These are phyloP conservation scores for Ophiognomonia clavigignenti-juglandacearum DNA, from an alignment of 2,329 filamentous ascomycete species.

Conservation along the genomic window DNA sequence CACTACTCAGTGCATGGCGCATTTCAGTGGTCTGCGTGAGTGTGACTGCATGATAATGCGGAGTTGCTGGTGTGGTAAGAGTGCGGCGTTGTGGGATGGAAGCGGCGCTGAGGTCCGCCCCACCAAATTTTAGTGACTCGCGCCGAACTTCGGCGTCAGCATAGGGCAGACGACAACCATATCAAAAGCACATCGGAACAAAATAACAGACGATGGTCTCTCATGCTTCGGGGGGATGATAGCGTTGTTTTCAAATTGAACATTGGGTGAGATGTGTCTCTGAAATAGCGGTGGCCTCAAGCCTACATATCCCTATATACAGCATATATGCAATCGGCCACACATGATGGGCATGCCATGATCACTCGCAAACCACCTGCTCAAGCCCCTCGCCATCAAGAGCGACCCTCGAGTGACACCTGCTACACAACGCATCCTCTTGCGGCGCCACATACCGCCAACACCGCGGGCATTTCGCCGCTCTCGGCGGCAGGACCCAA, in stretches of 20 bases:
- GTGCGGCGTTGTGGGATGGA: not conserved
- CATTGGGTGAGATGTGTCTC: too few species aligned
- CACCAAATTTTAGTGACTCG: constrained; percentile 9
- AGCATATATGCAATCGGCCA: too few species aligned
- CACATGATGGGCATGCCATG: too few species aligned
- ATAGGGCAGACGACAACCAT: not conserved
- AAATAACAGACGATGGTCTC: too few species aligned
- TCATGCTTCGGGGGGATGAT: too few species aligned
- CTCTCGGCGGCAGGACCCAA: constrained; percentile 42
- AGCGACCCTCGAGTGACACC: constrained; percentile 65
- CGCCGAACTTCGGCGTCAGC: constrained; percentile 11
- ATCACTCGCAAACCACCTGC: too few species aligned
- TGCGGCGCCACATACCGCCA: constrained; percentile 78
- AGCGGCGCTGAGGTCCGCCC: constrained; percentile 1
- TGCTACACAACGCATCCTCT: constrained; percentile 62
- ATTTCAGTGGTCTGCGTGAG: constrained; percentile 5
- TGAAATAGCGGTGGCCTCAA: too few species aligned
- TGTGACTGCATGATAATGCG: not conserved
- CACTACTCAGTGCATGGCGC: constrained; percentile 10
- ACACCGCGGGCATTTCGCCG: constrained; percentile 77
- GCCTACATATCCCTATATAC: too few species aligned
- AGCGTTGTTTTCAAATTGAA: too few species aligned
- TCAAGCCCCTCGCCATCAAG: too few species aligned
- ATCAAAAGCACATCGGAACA: too few species aligned
- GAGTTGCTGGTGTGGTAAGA: not conserved